Base-by-base conservation (phyloP, 164 flowering plant genomes). In the Magnolia officinalis region DNA sequence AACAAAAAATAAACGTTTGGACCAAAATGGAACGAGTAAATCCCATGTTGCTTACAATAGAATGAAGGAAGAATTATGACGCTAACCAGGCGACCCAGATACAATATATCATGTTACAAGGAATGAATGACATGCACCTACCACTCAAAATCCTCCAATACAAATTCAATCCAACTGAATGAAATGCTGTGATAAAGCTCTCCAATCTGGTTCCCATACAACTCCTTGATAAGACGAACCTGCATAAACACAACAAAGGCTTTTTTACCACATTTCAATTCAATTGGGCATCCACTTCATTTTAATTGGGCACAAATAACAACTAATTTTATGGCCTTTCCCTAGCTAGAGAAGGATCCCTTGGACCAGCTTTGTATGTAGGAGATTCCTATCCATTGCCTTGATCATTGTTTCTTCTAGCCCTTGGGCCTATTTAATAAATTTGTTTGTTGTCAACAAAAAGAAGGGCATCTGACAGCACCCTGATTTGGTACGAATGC, bases 111-210 rank as follows among this genome's bases (percentile, higher is more conserved):
- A 59, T 59, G 19, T 19, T 65, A 65, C 45, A 37, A 37, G 4
- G 45, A 37, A 37, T 37, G 45, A 37, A 37, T 4, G 61, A 4
- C 3, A 20, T 21, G 67, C 26, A 82, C 90, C 64, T 81, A 94
- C 98, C 97, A 92, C 67, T 91, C 90, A 85, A 76, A 82, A 81
- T 89, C 90, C 71, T 91, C 90, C 24, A 94, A 68, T 50, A 84
- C 86, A 86, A 96, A 94, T 79, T 94, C 98, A 74, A 94, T 78
- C 86, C 91, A 85, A 81, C 91, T 89, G 82, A 84, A 92, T 1
- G 95, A 91, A 75, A 96, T 94, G 86, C 97, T 96, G 77, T 88
- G 90, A 84, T 93, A 96, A 69, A 94, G 86, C 82, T 94, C 98
- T 80, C 85, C 84, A 24, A 96, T 88, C 80, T 91, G 94, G 80